A percentile compares a stretch with the other conserved stretches of the same genome.
phyloP scores from a whole-genome alignment of 2,329 filamentous ascomycete genomes.

The Hypomyces perniciosus region DNA sequence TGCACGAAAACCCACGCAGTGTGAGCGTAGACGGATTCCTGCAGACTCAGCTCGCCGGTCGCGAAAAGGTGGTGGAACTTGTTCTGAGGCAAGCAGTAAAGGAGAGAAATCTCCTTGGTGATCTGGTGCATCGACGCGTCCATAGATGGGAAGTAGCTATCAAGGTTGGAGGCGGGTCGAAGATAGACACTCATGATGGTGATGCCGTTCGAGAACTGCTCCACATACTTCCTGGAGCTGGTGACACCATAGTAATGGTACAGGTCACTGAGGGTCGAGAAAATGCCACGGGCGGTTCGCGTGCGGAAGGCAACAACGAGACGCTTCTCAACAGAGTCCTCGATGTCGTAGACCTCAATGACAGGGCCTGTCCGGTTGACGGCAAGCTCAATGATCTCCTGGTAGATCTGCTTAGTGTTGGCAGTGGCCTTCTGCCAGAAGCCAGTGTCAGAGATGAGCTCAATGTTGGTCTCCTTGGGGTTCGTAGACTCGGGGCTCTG shows the following conservation, averaged over 20 bases:
- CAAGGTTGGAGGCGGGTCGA: slow-evolving; percentile 58
- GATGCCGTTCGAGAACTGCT: slow-evolving; percentile 98
- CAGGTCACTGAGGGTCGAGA: slow-evolving; percentile 89
- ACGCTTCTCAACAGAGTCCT: slow-evolving; percentile 84
- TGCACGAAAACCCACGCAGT: slow-evolving; percentile 97
- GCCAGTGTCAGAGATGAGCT: slow-evolving; percentile 85
- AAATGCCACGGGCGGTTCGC: slow-evolving; percentile 84
- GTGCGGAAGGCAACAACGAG: slow-evolving; percentile 92
- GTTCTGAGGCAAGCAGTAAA: slow-evolving; percentile 98
- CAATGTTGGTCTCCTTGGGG: slow-evolving; percentile 77
- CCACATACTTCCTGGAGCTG: slow-evolving; percentile 92
- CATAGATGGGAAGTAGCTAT: slow-evolving; percentile 65
- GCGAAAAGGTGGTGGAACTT: slow-evolving; percentile 90
- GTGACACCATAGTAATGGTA: slow-evolving; percentile 99
- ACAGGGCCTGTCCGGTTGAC: slow-evolving; percentile 85
- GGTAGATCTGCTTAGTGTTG: slow-evolving; percentile 95
- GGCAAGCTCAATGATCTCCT: slow-evolving; percentile 82
- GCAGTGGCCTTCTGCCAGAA: slow-evolving; percentile 93
- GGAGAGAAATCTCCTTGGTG: slow-evolving; percentile 93
- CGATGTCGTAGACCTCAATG: slow-evolving; percentile 96
- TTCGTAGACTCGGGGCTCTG: slow-evolving; percentile 64
- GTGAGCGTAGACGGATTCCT: slow-evolving; percentile 96
- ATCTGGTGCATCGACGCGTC: slow-evolving; percentile 97
- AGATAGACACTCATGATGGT: slow-evolving; percentile 96
- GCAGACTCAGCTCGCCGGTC: slow-evolving; percentile 77